Evolutionary conservation across 2,329 filamentous ascomycete species (phyloP).

Genomic region (Cytospora chrysosperma): DNA sequence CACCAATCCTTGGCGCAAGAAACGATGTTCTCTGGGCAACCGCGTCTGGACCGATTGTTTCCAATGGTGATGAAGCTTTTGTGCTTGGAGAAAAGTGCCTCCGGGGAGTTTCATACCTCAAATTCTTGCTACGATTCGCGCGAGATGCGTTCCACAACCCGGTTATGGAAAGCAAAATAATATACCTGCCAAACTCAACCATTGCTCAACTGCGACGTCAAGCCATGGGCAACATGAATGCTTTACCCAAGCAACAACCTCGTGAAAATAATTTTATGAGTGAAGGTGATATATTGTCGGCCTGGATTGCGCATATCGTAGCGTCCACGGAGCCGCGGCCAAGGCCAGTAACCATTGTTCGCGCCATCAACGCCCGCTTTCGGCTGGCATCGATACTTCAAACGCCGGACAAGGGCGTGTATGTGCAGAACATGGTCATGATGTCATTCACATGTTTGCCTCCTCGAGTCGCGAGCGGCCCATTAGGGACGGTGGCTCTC

Average conservation of each 20-base stretch:
- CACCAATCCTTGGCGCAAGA: slow-evolving; percentile 33
- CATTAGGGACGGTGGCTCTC: slow-evolving; percentile 32
- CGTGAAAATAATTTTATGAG: slow-evolving; percentile 38
- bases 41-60: slow-evolving; percentile 21
- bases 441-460: slow-evolving; percentile 28
- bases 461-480: slow-evolving; percentile 27
- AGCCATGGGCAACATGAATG: slow-evolving; percentile 33
- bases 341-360: slow-evolving; percentile 30
- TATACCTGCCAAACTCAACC: slow-evolving; percentile 38
- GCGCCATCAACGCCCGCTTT: slow-evolving; percentile 31
- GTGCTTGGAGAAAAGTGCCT: neutral
- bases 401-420: slow-evolving; percentile 22
- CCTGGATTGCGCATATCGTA: slow-evolving; percentile 36
- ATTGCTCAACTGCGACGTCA: slow-evolving; percentile 32
- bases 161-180: slow-evolving; percentile 34
- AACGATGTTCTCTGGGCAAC: slow-evolving; percentile 36
- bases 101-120: slow-evolving; percentile 27
- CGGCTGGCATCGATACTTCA: slow-evolving; percentile 27
- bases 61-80: neutral
- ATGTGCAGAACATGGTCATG: slow-evolving; percentile 32
- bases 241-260: slow-evolving; percentile 10
- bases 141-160: slow-evolving; percentile 33
- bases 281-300: slow-evolving; percentile 43
- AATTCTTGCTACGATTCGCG: slow-evolving; percentile 35
- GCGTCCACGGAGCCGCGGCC: slow-evolving; percentile 25